phyloP scores from a whole-genome alignment of 2,329 filamentous ascomycete species.

The Pestalotiopsis sp. region DNA sequence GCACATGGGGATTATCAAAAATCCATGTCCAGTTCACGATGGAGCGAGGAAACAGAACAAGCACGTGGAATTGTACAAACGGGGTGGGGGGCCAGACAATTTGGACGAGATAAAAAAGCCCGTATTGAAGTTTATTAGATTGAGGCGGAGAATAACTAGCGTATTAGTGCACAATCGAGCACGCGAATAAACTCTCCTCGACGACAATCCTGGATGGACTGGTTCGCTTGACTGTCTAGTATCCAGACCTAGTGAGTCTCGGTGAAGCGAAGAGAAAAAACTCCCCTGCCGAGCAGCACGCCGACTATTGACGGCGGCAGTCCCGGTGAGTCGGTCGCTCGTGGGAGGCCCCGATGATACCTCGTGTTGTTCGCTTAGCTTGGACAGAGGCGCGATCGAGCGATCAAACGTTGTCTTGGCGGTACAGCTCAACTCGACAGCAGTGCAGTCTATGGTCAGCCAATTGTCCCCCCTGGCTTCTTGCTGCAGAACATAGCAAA shows the following conservation, averaged over 20 bases:
- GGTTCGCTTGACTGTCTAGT: background rate
- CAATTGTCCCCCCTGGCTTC: no score
- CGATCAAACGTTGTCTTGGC: background rate
- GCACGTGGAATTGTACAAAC: no score
- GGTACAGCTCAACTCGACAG: background rate
- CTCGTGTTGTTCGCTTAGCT: background rate
- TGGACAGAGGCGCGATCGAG: background rate
- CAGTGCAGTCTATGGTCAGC: no score
- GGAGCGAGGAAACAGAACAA: background rate
- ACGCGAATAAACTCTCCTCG: background rate
- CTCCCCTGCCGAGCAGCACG: background rate
- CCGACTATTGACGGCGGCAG: background rate
- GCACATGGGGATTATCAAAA: background rate
- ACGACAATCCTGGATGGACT: background rate
- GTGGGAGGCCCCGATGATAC: background rate
- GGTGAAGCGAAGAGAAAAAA: background rate
- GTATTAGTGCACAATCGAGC: background rate
- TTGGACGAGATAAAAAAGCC: no score
- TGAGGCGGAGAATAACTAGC: background rate
- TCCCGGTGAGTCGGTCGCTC: background rate
- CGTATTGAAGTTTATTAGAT: background rate
- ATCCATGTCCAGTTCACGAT: background rate
- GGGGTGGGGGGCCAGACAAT: no score
- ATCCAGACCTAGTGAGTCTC: background rate
- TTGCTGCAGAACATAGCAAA: no score